A percentile compares a stretch with the other conserved stretches of the same genome.
Evolutionary conservation across 176 grass and related monocot species (phyloP).

Genomic region (Aegilops sharonensis): DNA sequence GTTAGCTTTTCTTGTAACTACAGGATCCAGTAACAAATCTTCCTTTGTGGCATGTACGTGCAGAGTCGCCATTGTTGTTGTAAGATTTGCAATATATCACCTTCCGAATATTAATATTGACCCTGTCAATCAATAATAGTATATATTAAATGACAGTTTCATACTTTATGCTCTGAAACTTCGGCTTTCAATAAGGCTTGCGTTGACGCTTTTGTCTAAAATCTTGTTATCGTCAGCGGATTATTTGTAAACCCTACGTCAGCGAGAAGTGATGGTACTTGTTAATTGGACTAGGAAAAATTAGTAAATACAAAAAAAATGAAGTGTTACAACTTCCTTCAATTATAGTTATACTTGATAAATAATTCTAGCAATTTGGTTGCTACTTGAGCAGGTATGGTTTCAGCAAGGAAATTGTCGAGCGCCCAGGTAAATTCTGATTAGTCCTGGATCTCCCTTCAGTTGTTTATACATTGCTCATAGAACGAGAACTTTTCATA

Average conservation of each 20-base stretch:
- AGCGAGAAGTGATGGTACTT: background rate
- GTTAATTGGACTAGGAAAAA: background rate
- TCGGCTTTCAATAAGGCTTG: background rate
- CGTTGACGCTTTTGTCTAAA: background rate
- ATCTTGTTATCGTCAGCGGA: background rate
- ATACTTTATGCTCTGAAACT: background rate
- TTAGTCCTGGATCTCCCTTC: background rate
- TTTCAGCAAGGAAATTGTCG: constrained; percentile 93
- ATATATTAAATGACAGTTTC: constrained; percentile 7
- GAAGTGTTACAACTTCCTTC: background rate
- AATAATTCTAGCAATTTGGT: background rate
- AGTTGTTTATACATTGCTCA: background rate
- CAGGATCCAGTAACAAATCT: constrained; percentile 96
- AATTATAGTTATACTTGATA: background rate
- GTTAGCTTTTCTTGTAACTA: constrained; percentile 47
- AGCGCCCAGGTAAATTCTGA: constrained; percentile 60
- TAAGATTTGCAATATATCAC: constrained; percentile 36
- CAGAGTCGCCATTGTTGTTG: constrained; percentile 68
- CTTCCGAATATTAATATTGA: background rate
- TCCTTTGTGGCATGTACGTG: constrained; percentile 61
- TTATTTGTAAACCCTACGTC: constrained; percentile 8
- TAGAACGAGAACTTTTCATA: background rate
- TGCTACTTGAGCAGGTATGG: constrained; percentile 61
- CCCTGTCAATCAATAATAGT: background rate
- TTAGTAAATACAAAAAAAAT: background rate